Conservation (phyloP, 1,139 yeast species). For the Insectozyma bohioensis region DNA sequence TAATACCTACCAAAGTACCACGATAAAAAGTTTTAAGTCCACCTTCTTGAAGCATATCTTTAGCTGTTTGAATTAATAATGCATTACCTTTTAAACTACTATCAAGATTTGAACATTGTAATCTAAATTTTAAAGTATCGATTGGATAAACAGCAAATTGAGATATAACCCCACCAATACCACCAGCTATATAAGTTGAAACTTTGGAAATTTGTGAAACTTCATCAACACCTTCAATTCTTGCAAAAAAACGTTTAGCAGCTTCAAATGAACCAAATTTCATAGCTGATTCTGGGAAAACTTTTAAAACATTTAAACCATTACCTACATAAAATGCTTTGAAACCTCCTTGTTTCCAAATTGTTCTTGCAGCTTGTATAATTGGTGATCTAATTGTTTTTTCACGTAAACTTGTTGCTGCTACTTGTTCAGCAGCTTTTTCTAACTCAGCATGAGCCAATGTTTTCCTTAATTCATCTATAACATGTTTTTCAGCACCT, state of each 20-base stretch:
- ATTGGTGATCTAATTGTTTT: conserved; percentile 63
- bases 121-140: conserved; percentile 87
- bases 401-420: conserved; percentile 20
- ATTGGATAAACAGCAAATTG: conserved; percentile 93
- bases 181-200: conserved; percentile 90
- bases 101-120: conserved; percentile 75
- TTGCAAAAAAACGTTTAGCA: conserved; percentile 73
- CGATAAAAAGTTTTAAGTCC: conserved; percentile 80
- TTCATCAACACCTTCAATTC: conserved; percentile 74
- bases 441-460: conserved; percentile 26
- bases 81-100: conserved; percentile 58
- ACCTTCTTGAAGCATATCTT: conserved; percentile 74
- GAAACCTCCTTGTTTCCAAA: conserved; percentile 88
- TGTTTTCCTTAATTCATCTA: conserved; percentile 36
- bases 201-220: conserved; percentile 68
- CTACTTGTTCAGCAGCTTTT: conserved; percentile 21
- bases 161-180: conserved; percentile 91
- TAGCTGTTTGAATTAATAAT: conserved; percentile 65
- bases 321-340: conserved; percentile 91
- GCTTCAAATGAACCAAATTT: conserved; percentile 95
- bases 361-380: conserved; percentile 73
- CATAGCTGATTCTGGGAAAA: conserved; percentile 96
- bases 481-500: conserved; percentile 36
- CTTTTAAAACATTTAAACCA: conserved; percentile 89
- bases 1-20: conserved; percentile 82